A percentile compares a stretch with the other conserved stretches of the same genome.
Evolutionary conservation across 148 eudicot species (phyloP).

Genomic region (Cornus kousa): DNA sequence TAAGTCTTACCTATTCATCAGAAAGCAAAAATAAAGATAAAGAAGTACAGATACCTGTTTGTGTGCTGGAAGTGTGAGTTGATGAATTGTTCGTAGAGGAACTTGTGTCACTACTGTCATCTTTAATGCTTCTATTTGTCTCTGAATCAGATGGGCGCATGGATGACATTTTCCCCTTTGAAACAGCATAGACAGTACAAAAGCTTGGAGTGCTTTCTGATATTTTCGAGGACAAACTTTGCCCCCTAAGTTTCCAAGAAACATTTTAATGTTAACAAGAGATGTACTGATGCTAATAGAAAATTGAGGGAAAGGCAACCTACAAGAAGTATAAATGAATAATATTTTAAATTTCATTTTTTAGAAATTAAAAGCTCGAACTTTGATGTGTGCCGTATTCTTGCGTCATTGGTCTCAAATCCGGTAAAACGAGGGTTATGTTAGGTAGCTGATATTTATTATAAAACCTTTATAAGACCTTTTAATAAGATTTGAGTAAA

Average conservation of each 20-base stretch:
- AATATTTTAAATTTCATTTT: not conserved
- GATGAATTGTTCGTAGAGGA: conserved; percentile 51
- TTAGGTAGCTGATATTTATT: too few relatives aligned
- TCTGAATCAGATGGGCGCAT: conserved; percentile 63
- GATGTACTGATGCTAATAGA: not conserved
- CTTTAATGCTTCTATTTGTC: conserved; percentile 30
- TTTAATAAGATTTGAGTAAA: too few relatives aligned
- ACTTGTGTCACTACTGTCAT: conserved; percentile 44
- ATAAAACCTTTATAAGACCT: too few relatives aligned
- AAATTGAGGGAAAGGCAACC: not conserved
- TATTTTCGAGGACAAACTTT: conserved; percentile 54
- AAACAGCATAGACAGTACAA: conserved; percentile 81
- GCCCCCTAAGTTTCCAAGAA: conserved; percentile 45
- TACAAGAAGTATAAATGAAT: not conserved
- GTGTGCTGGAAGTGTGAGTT: conserved; percentile 47
- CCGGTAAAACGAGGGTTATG: too few relatives aligned
- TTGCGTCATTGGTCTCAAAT: too few relatives aligned
- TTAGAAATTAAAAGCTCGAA: not conserved
- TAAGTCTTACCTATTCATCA: not conserved
- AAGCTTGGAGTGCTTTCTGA: conserved; percentile 62
- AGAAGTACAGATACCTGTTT: conserved; percentile 24
- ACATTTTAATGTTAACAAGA: not conserved
- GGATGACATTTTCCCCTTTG: conserved; percentile 75
- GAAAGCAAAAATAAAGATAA: not conserved
- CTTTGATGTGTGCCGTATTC: too few relatives aligned